Evolutionary conservation across 129 eudicot genomes (phyloP).

Genomic region (Kitagawia praeruptora): DNA sequence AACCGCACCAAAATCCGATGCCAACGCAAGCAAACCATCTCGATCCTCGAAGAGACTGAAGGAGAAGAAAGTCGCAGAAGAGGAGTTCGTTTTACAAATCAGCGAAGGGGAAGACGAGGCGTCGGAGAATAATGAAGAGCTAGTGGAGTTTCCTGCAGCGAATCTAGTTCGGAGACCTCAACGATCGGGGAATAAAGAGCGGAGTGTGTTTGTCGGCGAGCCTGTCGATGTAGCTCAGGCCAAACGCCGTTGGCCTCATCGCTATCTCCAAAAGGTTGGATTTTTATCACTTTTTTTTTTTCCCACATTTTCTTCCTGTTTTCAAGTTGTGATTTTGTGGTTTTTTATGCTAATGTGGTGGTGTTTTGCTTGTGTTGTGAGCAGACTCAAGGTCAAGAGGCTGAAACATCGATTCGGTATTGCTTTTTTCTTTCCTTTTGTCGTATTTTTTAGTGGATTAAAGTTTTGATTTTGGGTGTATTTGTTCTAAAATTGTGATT

Average conservation of each 20-base stretch:
- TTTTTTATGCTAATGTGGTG: too few species aligned
- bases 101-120: background rate
- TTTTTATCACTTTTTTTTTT: too few species aligned
- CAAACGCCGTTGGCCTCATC: background rate
- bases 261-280: background rate
- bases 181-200: background rate
- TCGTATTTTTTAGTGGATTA: too few species aligned
- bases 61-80: background rate
- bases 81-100: background rate
- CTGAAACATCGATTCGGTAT: too few species aligned
- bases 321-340: too few species aligned
- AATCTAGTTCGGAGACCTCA: background rate
- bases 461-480: too few species aligned
- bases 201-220: background rate
- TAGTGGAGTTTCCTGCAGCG: background rate
- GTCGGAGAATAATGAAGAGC: background rate
- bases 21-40: background rate
- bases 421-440: too few species aligned
- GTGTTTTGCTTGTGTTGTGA: too few species aligned
- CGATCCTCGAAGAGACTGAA: background rate
- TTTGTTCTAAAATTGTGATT: too few species aligned
- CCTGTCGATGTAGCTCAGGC: background rate
- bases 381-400: too few species aligned
- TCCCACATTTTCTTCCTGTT: too few species aligned
- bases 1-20: background rate